These are phyloP conservation scores for Plasmodium reichenowi DNA, from an alignment of 169 alveolate species.

Conservation along the genomic window DNA sequence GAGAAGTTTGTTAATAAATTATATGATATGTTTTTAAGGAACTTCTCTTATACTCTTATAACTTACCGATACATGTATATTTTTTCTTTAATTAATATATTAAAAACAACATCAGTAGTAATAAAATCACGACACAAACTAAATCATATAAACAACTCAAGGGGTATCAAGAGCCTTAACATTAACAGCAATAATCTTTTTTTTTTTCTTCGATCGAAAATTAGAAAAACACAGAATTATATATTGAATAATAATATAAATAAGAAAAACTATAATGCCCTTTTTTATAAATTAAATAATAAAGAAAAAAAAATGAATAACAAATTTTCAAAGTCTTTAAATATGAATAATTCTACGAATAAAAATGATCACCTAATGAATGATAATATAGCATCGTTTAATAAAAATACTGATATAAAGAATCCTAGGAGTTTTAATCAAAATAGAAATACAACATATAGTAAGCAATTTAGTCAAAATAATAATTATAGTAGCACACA, in stretches of 20 bases:
- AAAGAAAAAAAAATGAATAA: slow-evolving; percentile 64
- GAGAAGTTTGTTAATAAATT: slow-evolving; percentile 2
- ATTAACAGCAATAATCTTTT: not conserved
- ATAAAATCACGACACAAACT: slow-evolving; percentile 8
- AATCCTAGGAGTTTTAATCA: slow-evolving; percentile 22
- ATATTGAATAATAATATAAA: slow-evolving; percentile 32
- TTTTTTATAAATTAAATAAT: slow-evolving; percentile 22
- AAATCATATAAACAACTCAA: no score
- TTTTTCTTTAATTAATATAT: slow-evolving; percentile 67
- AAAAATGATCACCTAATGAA: slow-evolving; percentile 52
- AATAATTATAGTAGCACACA: slow-evolving; percentile 1
- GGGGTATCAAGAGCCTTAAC: no score
- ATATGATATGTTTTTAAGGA: slow-evolving; percentile 70
- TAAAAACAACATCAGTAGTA: slow-evolving; percentile 21
- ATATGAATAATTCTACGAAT: slow-evolving; percentile 46
- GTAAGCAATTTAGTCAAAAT: slow-evolving; percentile 16
- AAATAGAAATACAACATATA: slow-evolving; percentile 33
- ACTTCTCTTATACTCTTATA: not conserved
- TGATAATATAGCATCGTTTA: slow-evolving; percentile 32
- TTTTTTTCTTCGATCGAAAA: not conserved
- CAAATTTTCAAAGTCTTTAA: slow-evolving; percentile 48
- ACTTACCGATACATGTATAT: slow-evolving; percentile 71
- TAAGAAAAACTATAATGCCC: slow-evolving; percentile 63
- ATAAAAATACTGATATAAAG: slow-evolving; percentile 47
- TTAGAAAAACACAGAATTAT: slow-evolving; percentile 10